Evolutionary conservation across 495 filamentous ascomycete species (phyloP).

Genomic region (Trichocladium uniseriatum): DNA sequence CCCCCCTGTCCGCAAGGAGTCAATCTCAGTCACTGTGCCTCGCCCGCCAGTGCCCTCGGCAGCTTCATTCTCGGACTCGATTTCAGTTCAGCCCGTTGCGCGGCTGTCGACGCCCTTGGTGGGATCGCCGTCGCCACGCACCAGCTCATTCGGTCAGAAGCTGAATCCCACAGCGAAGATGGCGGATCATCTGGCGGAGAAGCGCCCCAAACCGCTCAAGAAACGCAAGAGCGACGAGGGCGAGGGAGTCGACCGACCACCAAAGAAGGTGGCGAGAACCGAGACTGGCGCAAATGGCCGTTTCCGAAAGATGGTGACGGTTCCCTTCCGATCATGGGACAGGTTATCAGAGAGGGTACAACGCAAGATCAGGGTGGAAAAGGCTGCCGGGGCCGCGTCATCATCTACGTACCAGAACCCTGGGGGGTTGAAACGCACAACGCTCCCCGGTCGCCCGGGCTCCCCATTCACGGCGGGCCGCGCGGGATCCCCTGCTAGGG

Average conservation of each 20-base stretch:
- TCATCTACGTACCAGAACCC: slow-evolving; percentile 16
- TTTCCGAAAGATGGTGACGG: slow-evolving; percentile 17
- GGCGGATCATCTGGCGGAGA: neutral
- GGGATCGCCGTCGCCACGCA: slow-evolving; percentile 3
- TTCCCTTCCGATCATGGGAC: slow-evolving; percentile 13
- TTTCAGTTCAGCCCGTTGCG: slow-evolving; percentile 18
- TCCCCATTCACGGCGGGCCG: neutral
- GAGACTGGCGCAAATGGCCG: slow-evolving; percentile 17
- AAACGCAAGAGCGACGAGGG: slow-evolving; percentile 30
- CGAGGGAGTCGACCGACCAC: slow-evolving; percentile 20
- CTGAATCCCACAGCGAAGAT: neutral
- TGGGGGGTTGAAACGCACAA: slow-evolving; percentile 5
- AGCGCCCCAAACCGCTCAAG: slow-evolving; percentile 19
- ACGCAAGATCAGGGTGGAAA: neutral
- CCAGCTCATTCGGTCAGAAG: neutral
- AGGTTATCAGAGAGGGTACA: slow-evolving; percentile 8
- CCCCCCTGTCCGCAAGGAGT: slow-evolving; percentile 16
- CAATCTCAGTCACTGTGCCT: slow-evolving; percentile 19
- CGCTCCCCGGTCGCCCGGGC: neutral
- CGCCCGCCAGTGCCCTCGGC: slow-evolving; percentile 4
- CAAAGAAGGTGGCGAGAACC: slow-evolving; percentile 32
- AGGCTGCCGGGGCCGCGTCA: neutral
- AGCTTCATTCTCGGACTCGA: slow-evolving; percentile 16
- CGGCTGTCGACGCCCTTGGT: slow-evolving; percentile 10
- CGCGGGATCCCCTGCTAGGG: neutral